phyloP scores from a whole-genome alignment of 306 rosid species.

The Oxytropis ochrocephala region DNA sequence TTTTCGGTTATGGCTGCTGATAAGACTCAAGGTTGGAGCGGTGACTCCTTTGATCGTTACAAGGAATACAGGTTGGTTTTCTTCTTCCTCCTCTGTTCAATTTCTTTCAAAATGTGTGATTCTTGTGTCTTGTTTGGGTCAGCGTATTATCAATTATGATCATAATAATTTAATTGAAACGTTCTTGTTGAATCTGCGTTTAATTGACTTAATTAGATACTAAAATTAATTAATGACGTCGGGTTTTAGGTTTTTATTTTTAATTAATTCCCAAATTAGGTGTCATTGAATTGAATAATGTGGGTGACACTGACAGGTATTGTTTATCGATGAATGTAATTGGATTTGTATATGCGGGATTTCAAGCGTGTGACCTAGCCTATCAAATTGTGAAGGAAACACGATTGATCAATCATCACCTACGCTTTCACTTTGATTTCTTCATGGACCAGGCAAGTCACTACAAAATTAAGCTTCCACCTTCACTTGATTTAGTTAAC shows the following conservation, averaged over 20 bases:
- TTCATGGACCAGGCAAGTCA: slow-evolving; percentile 93
- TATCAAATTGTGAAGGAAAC: slow-evolving; percentile 37
- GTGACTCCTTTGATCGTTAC: slow-evolving; percentile 96
- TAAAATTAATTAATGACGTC: not conserved
- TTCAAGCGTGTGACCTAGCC: slow-evolving; percentile 62
- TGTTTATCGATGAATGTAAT: slow-evolving; percentile 77
- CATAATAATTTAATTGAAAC: not conserved
- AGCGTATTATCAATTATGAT: not conserved
- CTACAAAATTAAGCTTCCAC: no score
- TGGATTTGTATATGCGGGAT: slow-evolving; percentile 61
- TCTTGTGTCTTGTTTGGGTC: not conserved
- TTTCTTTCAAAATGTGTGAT: not conserved
- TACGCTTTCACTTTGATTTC: slow-evolving; percentile 67
- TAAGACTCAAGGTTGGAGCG: slow-evolving; percentile 96
- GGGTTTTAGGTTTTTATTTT: not conserved
- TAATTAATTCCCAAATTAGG: not conserved
- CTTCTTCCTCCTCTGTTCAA: not conserved
- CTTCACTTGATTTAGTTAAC: no score
- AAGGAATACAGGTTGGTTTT: slow-evolving; percentile 75
- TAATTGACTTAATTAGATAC: not conserved
- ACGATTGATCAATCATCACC: slow-evolving; percentile 42
- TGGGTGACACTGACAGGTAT: slow-evolving; percentile 60
- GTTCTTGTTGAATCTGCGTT: not conserved
- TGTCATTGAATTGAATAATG: not conserved
- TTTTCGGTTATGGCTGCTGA: slow-evolving; percentile 98